These are phyloP conservation scores for Annulohypoxylon maeteangense DNA, from an alignment of 495 filamentous ascomycete genomes.

Conservation along the genomic window DNA sequence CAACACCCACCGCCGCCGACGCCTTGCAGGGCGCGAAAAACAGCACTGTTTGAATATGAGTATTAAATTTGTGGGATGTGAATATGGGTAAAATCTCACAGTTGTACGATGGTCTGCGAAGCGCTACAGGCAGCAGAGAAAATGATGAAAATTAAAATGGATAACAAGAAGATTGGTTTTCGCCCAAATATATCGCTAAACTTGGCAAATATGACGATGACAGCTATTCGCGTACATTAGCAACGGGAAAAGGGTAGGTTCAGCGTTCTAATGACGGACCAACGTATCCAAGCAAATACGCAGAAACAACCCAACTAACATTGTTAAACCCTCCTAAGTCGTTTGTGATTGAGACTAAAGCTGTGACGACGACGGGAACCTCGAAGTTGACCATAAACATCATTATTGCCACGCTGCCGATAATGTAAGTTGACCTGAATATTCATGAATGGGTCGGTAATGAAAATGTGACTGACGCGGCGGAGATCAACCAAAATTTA, in stretches of 20 bases:
- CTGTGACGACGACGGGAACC: conserved; percentile 26
- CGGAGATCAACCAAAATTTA: not conserved
- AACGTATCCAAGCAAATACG: conserved; percentile 45
- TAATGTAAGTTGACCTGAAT: not conserved
- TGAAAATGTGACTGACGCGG: not conserved
- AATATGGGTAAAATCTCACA: not conserved
- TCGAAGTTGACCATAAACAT: conserved; percentile 39
- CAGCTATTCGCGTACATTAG: not conserved
- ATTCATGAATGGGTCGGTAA: not conserved
- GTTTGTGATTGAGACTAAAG: conserved; percentile 29
- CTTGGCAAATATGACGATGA: not conserved
- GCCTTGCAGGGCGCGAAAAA: not conserved
- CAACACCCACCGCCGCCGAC: not conserved
- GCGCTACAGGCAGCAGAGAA: not conserved
- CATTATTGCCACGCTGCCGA: conserved; percentile 39
- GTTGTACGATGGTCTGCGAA: not conserved
- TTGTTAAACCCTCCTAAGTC: conserved; percentile 31
- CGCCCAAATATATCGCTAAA: conserved; percentile 2
- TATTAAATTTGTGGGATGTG: too few species aligned
- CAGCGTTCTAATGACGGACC: conserved; percentile 9
- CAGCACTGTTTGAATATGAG: not conserved
- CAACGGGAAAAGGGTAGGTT: not conserved
- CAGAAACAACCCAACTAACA: conserved; percentile 44
- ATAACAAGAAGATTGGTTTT: not conserved
- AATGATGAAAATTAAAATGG: not conserved